Conservation (phyloP, 192 early-diverging fungal genomes). For the Entrophospora sp. region DNA sequence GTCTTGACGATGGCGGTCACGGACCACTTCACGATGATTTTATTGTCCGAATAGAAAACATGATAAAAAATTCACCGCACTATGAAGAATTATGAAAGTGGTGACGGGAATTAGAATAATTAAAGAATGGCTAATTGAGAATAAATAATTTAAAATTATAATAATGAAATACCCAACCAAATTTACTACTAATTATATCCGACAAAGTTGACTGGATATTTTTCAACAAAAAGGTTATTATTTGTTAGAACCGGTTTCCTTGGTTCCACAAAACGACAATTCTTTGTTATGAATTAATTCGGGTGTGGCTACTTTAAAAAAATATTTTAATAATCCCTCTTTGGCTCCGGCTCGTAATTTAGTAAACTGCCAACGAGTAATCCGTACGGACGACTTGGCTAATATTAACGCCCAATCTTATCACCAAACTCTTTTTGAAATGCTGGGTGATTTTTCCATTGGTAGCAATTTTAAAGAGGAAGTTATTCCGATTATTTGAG, state of each 20-base stretch:
- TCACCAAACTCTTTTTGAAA: conserved; percentile 62
- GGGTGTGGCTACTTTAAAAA: neutral
- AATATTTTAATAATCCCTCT: conserved; percentile 1
- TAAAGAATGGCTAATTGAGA: no score
- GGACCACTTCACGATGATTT: no score
- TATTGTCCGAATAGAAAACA: no score
- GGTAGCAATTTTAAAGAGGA: conserved; percentile 43
- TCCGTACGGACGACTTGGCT: neutral
- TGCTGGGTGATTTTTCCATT: conserved; percentile 60
- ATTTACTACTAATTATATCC: conserved; percentile 4
- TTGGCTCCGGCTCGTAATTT: conserved; percentile 9
- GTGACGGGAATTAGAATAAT: no score
- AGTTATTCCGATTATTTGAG: conserved; percentile 48
- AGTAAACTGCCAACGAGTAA: conserved; percentile 1
- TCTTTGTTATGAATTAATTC: conserved; percentile 7
- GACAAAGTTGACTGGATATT: conserved; percentile 5
- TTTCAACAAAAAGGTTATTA: conserved; percentile 8
- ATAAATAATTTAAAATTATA: no score
- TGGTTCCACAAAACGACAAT: neutral
- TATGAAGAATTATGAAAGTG: no score
- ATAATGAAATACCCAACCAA: no score
- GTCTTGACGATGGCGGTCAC: no score
- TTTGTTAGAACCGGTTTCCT: neutral
- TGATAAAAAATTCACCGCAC: no score
- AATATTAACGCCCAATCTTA: conserved; percentile 26